Base-by-base conservation (phyloP, 352 stramenopile species). In the Phytophthora pseudosyringae region DNA sequence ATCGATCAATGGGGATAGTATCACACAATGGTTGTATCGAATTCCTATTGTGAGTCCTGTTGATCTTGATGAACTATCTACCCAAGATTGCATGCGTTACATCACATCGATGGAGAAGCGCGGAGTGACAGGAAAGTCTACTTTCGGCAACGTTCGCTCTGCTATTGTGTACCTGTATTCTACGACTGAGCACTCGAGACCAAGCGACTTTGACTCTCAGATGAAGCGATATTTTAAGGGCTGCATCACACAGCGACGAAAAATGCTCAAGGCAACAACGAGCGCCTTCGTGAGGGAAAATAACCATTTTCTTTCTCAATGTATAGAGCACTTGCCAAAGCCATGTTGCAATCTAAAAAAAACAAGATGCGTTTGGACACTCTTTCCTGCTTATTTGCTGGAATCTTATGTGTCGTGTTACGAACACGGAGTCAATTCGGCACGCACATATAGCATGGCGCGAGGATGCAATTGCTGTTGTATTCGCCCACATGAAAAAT, bases 161-260 rank as follows among this genome's bases (percentile, higher is more conserved):
- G 39, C 51, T 4, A 31, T 59, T 3, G 26, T 43, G 12, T 59
- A 50, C 13, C n/a, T 59, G 3, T 50, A 43, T 28, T 26, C 7
- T 9, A 5, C 51, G 1, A 59, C 51, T 10, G 51, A 32, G 8
- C 2, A 1, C 5, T 15, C 38, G 9, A 38, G 38, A 13, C 51
- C 51, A 5, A n/a, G 2, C 5, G 44, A 50, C 6, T 55, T 55
- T 5, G 31, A 55, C 33, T 43, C 31, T 10, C 47, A 43, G 9
- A 43, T 44, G 47, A 16, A 12, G 12, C 31, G 47, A 3, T 44
- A 33, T 33, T 55, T 55, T 26, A 55, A 55, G 32, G 47, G 32
- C 47, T 55, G 1, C 47, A 44, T 33, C 47, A 55, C 8, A 43
- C 31, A 6, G 29, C 41, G 40, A 11, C 44, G 5, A 36, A 13